Conservation (phyloP, 2,329 filamentous ascomycete genomes). For the Hypoxylon sp. region DNA sequence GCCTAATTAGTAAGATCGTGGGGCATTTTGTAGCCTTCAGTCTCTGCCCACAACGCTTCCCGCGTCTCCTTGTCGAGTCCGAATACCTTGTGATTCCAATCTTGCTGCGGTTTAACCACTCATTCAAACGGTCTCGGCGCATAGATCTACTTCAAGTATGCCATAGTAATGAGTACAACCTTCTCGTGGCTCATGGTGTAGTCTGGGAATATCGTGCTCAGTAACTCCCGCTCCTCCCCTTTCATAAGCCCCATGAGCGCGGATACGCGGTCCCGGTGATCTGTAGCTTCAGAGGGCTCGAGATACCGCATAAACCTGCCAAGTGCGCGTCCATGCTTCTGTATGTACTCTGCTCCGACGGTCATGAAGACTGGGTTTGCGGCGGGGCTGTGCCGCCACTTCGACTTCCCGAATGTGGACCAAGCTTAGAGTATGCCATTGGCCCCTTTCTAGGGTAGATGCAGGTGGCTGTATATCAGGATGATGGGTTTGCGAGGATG, state of each 20-base stretch:
- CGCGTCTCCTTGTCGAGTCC: constrained; percentile 19
- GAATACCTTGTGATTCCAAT: constrained; percentile 22
- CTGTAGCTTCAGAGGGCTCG: constrained; percentile 10
- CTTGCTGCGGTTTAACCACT: constrained; percentile 20
- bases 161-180: constrained; percentile 24
- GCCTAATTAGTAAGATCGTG: constrained; percentile 17
- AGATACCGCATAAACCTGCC: constrained; percentile 17
- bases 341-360: constrained; percentile 2
- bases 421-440: constrained; percentile 6
- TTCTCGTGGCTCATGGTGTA: constrained; percentile 32
- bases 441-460: constrained; percentile 3
- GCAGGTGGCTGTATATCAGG: constrained; percentile 18
- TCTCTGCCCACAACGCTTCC: constrained; percentile 21
- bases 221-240: constrained; percentile 10
- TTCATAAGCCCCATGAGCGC: constrained; percentile 16
- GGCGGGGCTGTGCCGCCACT: constrained; percentile 15
- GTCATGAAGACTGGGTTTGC: constrained; percentile 6
- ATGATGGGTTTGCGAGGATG: constrained; percentile 20
- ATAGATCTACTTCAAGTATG: constrained; percentile 28
- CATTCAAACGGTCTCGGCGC: constrained; percentile 16
- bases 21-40: constrained; percentile 15
- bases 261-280: constrained; percentile 18
- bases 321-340: constrained; percentile 9
- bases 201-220: constrained; percentile 22
- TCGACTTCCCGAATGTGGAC: constrained; percentile 11